These are phyloP conservation scores for Colletotrichum navitas DNA, from an alignment of 2,329 filamentous ascomycete species.

Conservation along the genomic window DNA sequence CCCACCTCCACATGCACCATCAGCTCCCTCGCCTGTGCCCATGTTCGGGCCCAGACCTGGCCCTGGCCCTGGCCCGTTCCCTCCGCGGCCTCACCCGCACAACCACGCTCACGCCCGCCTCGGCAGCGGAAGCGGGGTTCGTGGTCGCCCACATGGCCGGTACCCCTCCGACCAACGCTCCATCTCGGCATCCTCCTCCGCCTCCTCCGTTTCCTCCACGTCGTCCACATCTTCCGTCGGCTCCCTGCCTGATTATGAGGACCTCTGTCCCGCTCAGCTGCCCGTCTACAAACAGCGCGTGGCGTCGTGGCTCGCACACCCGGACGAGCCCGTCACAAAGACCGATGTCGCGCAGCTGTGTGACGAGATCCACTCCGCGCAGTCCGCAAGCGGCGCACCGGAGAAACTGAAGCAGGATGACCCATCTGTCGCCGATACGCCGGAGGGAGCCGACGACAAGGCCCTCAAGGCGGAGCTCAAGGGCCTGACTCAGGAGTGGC, in stretches of 20 bases:
- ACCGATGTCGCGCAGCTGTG: constrained; percentile 52
- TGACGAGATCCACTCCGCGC: constrained; percentile 13
- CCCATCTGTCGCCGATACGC: background rate
- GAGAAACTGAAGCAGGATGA: background rate
- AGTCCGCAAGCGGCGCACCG: constrained; percentile 8
- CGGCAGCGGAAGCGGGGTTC: constrained; percentile 33
- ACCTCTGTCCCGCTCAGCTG: constrained; percentile 62
- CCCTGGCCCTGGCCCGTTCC: background rate
- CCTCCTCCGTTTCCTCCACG: constrained; percentile 51
- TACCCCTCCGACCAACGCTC: constrained; percentile 44
- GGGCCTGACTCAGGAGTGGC: constrained; percentile 59
- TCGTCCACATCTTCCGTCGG: constrained; percentile 58
- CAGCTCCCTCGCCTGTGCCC: background rate
- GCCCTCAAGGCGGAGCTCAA: constrained; percentile 60
- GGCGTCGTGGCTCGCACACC: constrained; percentile 62
- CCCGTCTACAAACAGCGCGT: constrained; percentile 60
- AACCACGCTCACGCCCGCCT: constrained; percentile 28
- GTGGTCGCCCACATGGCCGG: constrained; percentile 39
- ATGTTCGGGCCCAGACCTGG: constrained; percentile 21
- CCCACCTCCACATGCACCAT: constrained; percentile 7
- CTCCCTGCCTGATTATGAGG: constrained; percentile 67
- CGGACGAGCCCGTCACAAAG: constrained; percentile 63
- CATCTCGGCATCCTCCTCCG: constrained; percentile 54
- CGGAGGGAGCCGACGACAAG: constrained; percentile 49
- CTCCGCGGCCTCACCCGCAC: background rate